Conservation (phyloP, 495 filamentous ascomycete genomes). For the Aspergillus olivimuriae region DNA sequence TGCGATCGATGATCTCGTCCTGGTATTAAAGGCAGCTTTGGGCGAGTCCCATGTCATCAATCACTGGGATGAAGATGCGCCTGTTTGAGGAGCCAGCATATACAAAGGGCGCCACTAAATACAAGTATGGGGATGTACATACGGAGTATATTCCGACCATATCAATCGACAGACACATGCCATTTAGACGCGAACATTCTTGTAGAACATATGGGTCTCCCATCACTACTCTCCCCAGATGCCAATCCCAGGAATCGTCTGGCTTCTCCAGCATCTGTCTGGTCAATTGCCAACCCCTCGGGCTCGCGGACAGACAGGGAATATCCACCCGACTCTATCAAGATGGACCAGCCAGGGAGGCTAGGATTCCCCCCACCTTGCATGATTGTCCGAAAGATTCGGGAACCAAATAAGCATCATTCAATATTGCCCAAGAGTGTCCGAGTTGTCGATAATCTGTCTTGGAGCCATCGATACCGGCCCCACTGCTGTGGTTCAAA, state of each 20-base stretch:
- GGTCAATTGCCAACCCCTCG: constrained; percentile 18
- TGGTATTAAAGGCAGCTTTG: constrained; percentile 30
- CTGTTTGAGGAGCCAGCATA: not conserved
- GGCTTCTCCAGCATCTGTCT: constrained; percentile 12
- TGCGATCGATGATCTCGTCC: constrained; percentile 30
- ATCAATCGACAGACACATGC: not conserved
- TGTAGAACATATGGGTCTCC: constrained; percentile 19
- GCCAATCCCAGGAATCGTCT: constrained; percentile 19
- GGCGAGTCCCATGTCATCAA: constrained; percentile 31
- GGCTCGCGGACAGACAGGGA: constrained; percentile 15
- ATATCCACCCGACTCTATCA: constrained; percentile 14
- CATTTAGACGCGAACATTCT: constrained; percentile 5
- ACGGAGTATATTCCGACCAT: not conserved
- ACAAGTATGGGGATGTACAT: not conserved
- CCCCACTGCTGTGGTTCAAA: not conserved
- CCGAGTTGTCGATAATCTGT: not conserved
- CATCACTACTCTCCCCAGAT: constrained; percentile 13
- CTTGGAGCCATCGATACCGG: too few relatives aligned
- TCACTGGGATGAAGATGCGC: not conserved
- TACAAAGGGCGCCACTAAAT: not conserved
- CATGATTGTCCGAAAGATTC: constrained; percentile 11
- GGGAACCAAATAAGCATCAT: too few relatives aligned
- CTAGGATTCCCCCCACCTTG: constrained; percentile 10
- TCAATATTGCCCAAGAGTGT: not conserved
- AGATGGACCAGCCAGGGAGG: constrained; percentile 10